Evolutionary conservation across 2,329 filamentous ascomycete genomes (phyloP), one percentile per base, ranked within the genome.

Genomic region (Macrophomina phaseolina): DNA sequence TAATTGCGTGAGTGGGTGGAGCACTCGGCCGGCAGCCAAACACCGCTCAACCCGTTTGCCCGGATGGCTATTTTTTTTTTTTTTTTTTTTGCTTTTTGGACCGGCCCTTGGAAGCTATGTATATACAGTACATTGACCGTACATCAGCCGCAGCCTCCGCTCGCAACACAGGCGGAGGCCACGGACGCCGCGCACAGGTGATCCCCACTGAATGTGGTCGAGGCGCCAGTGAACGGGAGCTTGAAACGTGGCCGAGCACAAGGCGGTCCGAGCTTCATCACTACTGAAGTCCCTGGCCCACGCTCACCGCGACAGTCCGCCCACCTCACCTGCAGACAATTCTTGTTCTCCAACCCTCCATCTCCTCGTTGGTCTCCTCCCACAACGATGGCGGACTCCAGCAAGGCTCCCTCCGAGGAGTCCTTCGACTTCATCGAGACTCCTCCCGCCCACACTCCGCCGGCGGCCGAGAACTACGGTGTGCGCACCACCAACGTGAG

Each of bases 341-440:
- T 56, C 49, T 48, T 49, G 62, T 71, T 73, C 30, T 97, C 36
- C 63, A 48, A 40, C 53, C 51, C 9, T 18, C 3, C 23, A 23
- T 23, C 23, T 23, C 23, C 45, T n/a, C 42, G 11, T 38, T n/a
- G 16, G 18, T 58, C 36, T 36, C 28, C 18, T 14, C 28, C 48
- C 12, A 42, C 67, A 67, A 72, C 68, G 65, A 75, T 74, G 70
- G 70, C 73, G 68, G 77, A 75, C 68, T 75, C 76, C 71, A 76
- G 73, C 69, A 75, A 74, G 68, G 63, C 73, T 67, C 72, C 76
- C 68, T 80, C 81, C 49, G 84, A 85, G 76, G 82, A 85, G 71
- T 81, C 80, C 32, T 90, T 91, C 77, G 88, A 91, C 79, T 91
- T 90, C 77, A 85, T 90, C 70, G 82, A 87, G 73, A 90, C 87